Evolutionary conservation across 164 flowering plant genomes (phyloP).

Genomic region (Chimonanthus salicifolius): DNA sequence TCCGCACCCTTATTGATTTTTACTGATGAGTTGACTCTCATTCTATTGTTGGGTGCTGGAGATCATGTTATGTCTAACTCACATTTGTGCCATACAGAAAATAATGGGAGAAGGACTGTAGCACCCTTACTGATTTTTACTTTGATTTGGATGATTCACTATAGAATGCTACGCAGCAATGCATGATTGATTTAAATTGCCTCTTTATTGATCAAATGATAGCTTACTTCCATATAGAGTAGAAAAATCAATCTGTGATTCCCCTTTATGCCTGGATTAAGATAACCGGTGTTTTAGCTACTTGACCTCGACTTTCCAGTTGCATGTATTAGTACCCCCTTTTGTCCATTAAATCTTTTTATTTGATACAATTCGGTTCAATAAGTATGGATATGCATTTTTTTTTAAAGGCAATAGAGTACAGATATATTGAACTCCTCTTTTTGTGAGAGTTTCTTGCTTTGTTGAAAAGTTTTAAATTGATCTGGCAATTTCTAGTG

Average conservation of each 20-base stretch:
- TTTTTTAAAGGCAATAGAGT: background rate
- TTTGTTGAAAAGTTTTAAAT: background rate
- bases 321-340: background rate
- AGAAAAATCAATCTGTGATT: background rate
- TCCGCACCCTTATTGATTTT: background rate
- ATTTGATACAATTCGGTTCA: no score
- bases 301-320: background rate
- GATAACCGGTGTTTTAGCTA: no score
- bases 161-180: no score
- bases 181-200: no score
- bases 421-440: background rate
- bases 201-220: no score
- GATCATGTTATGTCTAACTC: background rate
- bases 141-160: no score
- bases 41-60: background rate
- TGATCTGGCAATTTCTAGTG: background rate
- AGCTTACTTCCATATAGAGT: background rate
- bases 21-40: background rate
- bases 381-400: background rate
- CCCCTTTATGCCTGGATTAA: background rate
- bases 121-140: background rate
- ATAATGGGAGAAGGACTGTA: background rate
- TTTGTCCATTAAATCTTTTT: no score
- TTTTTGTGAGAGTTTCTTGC: background rate
- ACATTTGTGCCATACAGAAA: background rate